Conservation (phyloP, 306 rosid species). For the Cucurbita moschata region DNA sequence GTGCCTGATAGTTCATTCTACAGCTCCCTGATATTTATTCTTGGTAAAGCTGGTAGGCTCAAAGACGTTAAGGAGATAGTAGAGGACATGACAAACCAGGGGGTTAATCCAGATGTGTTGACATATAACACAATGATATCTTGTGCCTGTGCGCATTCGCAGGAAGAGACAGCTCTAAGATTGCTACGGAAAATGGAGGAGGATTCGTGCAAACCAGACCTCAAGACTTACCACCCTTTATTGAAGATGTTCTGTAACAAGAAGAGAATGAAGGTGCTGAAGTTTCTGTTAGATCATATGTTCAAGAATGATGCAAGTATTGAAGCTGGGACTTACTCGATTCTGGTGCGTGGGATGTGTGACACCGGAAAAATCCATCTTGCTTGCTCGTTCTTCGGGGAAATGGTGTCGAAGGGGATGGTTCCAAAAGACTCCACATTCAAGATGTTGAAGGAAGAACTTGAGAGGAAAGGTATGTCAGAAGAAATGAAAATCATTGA, state of each 20-base stretch:
- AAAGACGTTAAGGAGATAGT: constrained; percentile 54
- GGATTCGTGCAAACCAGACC: constrained; percentile 32
- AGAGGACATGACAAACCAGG: constrained; percentile 60
- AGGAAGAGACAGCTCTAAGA: constrained; percentile 71
- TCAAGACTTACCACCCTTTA: constrained; percentile 59
- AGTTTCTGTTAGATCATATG: constrained; percentile 67
- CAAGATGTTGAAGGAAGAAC: constrained; percentile 27
- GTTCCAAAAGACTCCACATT: constrained; percentile 19
- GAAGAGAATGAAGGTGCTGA: constrained; percentile 75
- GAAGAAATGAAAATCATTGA: constrained; percentile 37
- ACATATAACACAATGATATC: constrained; percentile 51
- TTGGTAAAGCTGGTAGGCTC: constrained; percentile 52
- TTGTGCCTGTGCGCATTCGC: constrained; percentile 42
- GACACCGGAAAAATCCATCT: constrained; percentile 29
- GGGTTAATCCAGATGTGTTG: constrained; percentile 28
- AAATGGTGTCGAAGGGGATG: constrained; percentile 27
- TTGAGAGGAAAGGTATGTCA: constrained; percentile 45
- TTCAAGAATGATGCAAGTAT: constrained; percentile 41
- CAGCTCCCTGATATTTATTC: constrained; percentile 43
- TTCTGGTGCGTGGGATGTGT: constrained; percentile 40
- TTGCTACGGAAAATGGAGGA: constrained; percentile 79
- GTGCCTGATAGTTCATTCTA: constrained; percentile 40
- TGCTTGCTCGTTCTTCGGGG: constrained; percentile 10
- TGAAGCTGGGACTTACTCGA: constrained; percentile 44
- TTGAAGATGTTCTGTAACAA: constrained; percentile 70